These are phyloP conservation scores for Nicotiana benthamiana DNA, from an alignment of 257 asterid species.

Conservation along the genomic window DNA sequence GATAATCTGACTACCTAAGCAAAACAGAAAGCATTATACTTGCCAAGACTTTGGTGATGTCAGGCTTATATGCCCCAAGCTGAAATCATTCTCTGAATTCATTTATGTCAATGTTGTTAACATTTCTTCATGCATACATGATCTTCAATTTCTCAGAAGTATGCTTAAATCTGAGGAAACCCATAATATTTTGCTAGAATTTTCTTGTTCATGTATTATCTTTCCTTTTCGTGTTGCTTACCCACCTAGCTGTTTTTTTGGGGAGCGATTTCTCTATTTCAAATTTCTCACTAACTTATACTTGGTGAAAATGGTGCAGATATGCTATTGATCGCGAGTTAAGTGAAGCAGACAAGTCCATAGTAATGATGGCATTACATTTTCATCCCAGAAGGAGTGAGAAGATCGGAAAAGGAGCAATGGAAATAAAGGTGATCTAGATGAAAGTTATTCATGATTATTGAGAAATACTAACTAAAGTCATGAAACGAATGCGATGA, in stretches of 20 bases:
- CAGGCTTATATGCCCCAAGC: neutral
- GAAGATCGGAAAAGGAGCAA: constrained; percentile 59
- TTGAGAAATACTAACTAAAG: neutral
- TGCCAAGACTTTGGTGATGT: neutral
- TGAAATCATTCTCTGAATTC: neutral
- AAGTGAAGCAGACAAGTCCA: constrained; percentile 46
- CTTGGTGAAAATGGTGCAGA: constrained; percentile 29
- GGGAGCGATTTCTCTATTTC: neutral
- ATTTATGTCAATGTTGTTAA: neutral
- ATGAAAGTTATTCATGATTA: neutral
- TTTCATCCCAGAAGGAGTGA: constrained; percentile 68
- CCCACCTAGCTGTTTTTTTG: neutral
- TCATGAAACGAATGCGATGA: neutral
- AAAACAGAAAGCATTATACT: neutral
- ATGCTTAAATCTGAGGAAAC: neutral
- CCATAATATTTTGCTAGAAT: neutral
- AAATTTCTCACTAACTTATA: neutral
- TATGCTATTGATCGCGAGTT: constrained; percentile 38
- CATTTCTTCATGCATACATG: neutral
- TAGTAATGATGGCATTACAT: constrained; percentile 50
- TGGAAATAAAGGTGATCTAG: constrained; percentile 62
- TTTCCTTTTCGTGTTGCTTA: neutral
- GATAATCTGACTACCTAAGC: neutral
- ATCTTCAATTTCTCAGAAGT: neutral
- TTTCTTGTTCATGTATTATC: neutral